Percentiles rank a stretch among this genome's conserved stretches.
phyloP scores from a whole-genome alignment of 2,329 filamentous ascomycete species.

The Akanthomyces dipterigenus region DNA sequence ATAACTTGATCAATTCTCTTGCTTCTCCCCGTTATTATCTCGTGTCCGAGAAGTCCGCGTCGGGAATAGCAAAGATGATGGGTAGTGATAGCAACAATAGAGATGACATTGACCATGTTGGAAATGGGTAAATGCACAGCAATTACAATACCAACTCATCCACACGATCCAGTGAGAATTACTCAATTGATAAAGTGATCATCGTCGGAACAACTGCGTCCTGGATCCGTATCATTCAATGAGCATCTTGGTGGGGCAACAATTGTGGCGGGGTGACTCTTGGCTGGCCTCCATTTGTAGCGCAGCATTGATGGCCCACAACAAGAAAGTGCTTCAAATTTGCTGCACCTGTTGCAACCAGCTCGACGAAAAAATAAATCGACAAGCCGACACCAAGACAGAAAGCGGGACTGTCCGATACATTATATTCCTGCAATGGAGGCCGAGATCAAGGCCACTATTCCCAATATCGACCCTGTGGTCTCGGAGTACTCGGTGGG shows the following conservation, averaged over 20 bases:
- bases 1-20: no score
- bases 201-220: no score
- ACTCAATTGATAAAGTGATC: no score
- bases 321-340: slow-evolving; percentile 9
- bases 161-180: no score
- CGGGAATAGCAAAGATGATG: no score
- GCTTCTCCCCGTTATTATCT: no score
- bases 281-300: background rate
- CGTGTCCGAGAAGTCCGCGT: no score
- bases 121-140: no score
- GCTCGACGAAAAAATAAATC: background rate
- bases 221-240: no score
- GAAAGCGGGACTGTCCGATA: background rate
- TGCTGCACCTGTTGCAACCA: background rate
- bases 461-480: slow-evolving; percentile 82
- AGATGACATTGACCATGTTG: no score
- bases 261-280: slow-evolving; percentile 5
- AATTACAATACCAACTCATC: no score
- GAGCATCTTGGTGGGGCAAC: background rate
- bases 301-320: background rate
- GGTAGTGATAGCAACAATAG: no score
- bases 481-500: slow-evolving; percentile 90
- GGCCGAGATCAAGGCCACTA: slow-evolving; percentile 73
- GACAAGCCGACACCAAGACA: background rate
- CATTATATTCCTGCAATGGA: slow-evolving; percentile 55